phyloP scores from a whole-genome alignment of 208 protist genomes.

The Angomonas deanei region DNA sequence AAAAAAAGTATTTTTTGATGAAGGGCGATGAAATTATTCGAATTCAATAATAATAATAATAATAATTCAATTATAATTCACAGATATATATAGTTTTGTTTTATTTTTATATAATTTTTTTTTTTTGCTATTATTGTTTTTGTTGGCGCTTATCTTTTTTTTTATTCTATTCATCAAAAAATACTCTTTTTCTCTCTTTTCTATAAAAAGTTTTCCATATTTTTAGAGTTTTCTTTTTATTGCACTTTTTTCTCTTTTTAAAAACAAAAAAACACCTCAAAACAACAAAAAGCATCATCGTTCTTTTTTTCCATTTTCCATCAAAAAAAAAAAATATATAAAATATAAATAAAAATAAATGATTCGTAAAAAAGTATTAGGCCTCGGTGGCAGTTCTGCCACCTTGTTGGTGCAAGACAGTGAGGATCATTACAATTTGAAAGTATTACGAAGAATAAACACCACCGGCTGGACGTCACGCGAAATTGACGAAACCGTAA shows the following conservation, averaged over 20 bases:
- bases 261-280: background rate
- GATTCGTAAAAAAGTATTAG: conserved; percentile 1
- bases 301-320: no score
- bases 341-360: conserved; percentile 6
- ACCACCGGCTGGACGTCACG: background rate
- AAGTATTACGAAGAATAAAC: background rate
- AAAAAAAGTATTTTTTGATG: background rate
- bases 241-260: background rate
- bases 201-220: background rate
- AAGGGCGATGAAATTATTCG: no score
- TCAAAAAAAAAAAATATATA: conserved; percentile 3
- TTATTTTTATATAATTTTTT: no score
- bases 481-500: background rate
- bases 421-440: background rate
- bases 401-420: background rate
- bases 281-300: no score
- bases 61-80: no score
- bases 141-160: background rate
- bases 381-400: background rate
- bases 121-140: background rate
- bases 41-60: no score
- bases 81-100: no score
- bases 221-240: no score
- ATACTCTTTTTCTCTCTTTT: background rate
- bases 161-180: background rate